These are phyloP conservation scores for Chrysoporthe austroafricana DNA, from an alignment of 2,329 filamentous ascomycete genomes.

Conservation along the genomic window DNA sequence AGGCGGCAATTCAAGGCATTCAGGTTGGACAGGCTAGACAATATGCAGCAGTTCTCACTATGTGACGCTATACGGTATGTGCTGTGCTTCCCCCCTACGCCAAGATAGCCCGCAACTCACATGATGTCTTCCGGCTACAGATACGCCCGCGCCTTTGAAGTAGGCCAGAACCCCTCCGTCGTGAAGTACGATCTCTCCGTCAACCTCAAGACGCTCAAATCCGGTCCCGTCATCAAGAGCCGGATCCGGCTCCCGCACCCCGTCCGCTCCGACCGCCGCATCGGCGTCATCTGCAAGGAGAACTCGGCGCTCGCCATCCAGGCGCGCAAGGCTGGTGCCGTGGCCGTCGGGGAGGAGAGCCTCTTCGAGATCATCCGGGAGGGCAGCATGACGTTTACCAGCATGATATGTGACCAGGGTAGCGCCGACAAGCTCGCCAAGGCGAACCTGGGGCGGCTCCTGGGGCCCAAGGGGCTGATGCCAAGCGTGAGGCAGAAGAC, in stretches of 20 bases:
- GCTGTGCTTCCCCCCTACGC: too few relatives aligned
- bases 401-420: slow-evolving; percentile 82
- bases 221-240: slow-evolving; percentile 84
- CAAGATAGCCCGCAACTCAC: background rate
- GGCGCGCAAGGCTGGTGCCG: slow-evolving; percentile 77
- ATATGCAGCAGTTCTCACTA: slow-evolving; percentile 75
- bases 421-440: slow-evolving; percentile 80
- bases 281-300: slow-evolving; percentile 90
- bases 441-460: slow-evolving; percentile 74
- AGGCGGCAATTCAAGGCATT: slow-evolving; percentile 67
- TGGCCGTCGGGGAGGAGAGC: slow-evolving; percentile 81
- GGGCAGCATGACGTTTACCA: slow-evolving; percentile 84
- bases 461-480: slow-evolving; percentile 93
- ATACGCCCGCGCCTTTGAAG: slow-evolving; percentile 90
- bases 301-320: slow-evolving; percentile 74
- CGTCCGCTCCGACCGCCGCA: slow-evolving; percentile 83
- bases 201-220: slow-evolving; percentile 80
- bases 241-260: slow-evolving; percentile 87
- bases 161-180: slow-evolving; percentile 72
- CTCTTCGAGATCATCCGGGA: slow-evolving; percentile 77
- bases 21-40: slow-evolving; percentile 67
- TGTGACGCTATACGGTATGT: slow-evolving; percentile 89
- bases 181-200: slow-evolving; percentile 90
- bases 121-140: slow-evolving; percentile 48
- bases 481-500: slow-evolving; percentile 87